Evolutionary conservation across 1,284 basidiomycete species (phyloP), one percentile per base, ranked within the genome.

Genomic region (Ganoderma multipileum): DNA sequence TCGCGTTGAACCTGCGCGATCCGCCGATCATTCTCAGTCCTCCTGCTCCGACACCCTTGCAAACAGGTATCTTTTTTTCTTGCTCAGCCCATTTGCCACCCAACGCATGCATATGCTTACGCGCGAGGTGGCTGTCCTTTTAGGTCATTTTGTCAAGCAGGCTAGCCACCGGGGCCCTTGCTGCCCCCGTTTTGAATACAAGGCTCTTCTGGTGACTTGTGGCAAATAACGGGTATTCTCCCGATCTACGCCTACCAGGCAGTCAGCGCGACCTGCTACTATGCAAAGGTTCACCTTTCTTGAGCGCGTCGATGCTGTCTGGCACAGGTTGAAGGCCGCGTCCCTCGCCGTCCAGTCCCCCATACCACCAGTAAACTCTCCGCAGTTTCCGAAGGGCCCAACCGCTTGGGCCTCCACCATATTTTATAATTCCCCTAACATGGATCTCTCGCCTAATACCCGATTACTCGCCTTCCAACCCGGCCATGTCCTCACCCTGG

Each of bases 401-500:
- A 14, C n/a, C 47, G n/a, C 23, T 12, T 50, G 47, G 47, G 47
- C 23, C 9, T 33, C 18, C 12, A 7, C 12, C 52, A 14, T 14
- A 30, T 33, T 14, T 18, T 30, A 55, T 9, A 33, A 33, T 11
- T 12, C 28, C 16, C 52, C 30, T 28, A 12, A 12, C n/a, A 8
- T 55, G 5, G 52, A 55, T 55, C 14, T 55, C 8, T 20, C 52
- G 0, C 52, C 28, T 16, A 55, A 26, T 12, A 1, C 52, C 26
- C 28, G 28, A 30, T 30, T 55, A 33, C 28, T 55, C 18, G 28
- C 26, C 28, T 55, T 55, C 28, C 52, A 55, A 26, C 52, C 52
- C 28, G 52, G 52, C 52, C 52, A 55, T 14, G 14, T 33, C 28
- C 52, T 55, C 28, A 55, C 52, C 52, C 52, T 55, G 38, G 58